Conservation (phyloP, 495 filamentous ascomycete genomes). For the Tuber microsphaerosporum region DNA sequence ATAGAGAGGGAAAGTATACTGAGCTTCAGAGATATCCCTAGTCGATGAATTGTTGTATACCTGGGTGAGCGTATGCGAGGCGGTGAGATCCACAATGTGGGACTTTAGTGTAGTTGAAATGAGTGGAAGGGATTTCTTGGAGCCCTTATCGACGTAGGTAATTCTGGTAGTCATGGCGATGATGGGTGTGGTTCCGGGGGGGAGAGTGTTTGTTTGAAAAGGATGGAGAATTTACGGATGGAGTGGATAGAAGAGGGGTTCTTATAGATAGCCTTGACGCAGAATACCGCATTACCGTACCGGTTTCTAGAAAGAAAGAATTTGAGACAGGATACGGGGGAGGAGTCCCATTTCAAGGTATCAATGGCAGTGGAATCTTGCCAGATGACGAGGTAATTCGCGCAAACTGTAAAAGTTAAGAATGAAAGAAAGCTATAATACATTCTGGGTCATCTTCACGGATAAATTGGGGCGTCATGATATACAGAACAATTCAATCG, state of each 20-base stretch:
- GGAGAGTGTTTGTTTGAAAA: background rate
- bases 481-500: no score
- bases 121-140: background rate
- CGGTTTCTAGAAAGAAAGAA: no score
- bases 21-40: slow-evolving; percentile 47
- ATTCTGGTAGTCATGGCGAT: background rate
- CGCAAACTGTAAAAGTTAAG: no score
- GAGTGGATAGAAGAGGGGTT: background rate
- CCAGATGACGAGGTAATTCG: no score
- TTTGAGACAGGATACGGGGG: no score
- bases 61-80: slow-evolving; percentile 50
- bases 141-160: background rate
- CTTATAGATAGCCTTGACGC: background rate
- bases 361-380: no score
- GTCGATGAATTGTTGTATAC: slow-evolving; percentile 51
- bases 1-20: slow-evolving; percentile 62
- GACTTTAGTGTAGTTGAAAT: background rate
- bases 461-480: no score
- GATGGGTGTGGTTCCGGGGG: background rate
- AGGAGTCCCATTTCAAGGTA: no score
- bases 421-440: no score
- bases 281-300: background rate
- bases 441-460: no score
- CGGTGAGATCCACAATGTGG: slow-evolving; percentile 30
- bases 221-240: background rate